Percentiles rank a stretch among this genome's conserved stretches.
Conservation (phyloP, 257 asterid genomes). For the Coffea canephora region DNA sequence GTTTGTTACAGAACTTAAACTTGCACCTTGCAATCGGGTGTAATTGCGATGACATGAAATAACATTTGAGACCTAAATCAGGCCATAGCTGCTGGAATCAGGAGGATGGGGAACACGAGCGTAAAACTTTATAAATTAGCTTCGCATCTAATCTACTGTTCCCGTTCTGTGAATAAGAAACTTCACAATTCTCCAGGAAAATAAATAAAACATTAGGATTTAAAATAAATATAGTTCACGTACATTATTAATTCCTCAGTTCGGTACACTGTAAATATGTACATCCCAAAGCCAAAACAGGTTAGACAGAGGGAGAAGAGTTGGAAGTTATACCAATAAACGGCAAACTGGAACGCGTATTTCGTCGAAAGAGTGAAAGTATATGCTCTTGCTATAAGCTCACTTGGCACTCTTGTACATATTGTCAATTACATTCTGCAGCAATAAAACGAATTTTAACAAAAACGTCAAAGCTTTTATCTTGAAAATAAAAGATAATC, state of each 20-base stretch:
- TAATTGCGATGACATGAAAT: no score
- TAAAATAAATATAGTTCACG: background rate
- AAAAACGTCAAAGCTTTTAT: background rate
- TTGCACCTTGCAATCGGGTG: no score
- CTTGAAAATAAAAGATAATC: background rate
- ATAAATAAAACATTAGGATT: background rate
- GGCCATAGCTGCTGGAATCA: no score
- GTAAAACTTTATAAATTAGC: no score
- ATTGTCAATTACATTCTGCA: constrained; percentile 64
- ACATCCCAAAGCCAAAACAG: constrained; percentile 22
- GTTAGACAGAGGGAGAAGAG: background rate
- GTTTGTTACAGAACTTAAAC: no score
- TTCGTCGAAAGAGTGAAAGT: background rate
- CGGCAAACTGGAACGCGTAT: background rate
- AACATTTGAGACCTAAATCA: no score
- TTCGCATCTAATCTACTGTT: background rate
- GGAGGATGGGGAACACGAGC: no score
- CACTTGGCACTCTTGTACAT: constrained; percentile 71
- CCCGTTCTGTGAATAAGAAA: background rate
- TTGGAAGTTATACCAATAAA: background rate
- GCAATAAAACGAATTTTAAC: background rate
- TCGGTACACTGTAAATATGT: constrained; percentile 9
- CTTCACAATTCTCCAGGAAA: background rate
- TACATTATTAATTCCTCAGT: background rate
- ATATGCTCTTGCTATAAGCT: constrained; percentile 9